phyloP scores from a whole-genome alignment of 345 rosid genomes.

The Bruguiera gymnorhiza region DNA sequence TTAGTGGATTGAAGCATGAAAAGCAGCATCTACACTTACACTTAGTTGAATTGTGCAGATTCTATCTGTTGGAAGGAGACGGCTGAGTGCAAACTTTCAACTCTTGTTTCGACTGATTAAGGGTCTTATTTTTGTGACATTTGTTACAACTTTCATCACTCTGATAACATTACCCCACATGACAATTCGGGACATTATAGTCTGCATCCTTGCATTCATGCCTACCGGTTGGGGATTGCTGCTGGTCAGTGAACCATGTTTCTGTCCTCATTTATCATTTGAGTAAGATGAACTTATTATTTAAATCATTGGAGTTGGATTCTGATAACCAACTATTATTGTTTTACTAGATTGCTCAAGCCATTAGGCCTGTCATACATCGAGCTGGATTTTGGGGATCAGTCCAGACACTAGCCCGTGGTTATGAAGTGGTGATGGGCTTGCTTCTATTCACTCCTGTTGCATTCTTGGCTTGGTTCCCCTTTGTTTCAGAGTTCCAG shows the following conservation, averaged over 20 bases:
- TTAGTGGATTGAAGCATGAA: neutral
- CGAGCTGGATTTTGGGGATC: slow-evolving; percentile 90
- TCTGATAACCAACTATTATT: no score
- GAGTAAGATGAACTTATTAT: no score
- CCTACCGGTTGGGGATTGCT: slow-evolving; percentile 99
- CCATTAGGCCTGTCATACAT: slow-evolving; percentile 69
- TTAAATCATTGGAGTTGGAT: no score
- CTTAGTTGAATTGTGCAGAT: slow-evolving; percentile 44
- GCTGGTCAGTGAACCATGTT: slow-evolving; percentile 46
- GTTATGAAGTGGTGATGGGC: slow-evolving; percentile 89
- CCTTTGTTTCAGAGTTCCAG: slow-evolving; percentile 95
- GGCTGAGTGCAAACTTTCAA: slow-evolving; percentile 90
- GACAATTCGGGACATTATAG: slow-evolving; percentile 76
- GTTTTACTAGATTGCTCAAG: slow-evolving; percentile 78
- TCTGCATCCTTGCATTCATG: slow-evolving; percentile 96
- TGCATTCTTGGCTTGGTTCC: slow-evolving; percentile 98
- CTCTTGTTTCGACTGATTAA: slow-evolving; percentile 91
- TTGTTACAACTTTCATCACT: slow-evolving; percentile 62
- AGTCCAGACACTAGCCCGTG: slow-evolving; percentile 83
- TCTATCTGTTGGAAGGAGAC: slow-evolving; percentile 87
- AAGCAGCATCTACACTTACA: neutral
- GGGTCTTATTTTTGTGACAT: slow-evolving; percentile 89
- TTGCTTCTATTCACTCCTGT: slow-evolving; percentile 93
- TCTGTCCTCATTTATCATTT: neutral
- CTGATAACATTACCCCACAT: slow-evolving; percentile 78